Evolutionary conservation across 768 basidiomycete genomes (phyloP), one percentile per base, ranked within the genome.

Genomic region (Dacryopinax primogenitus): DNA sequence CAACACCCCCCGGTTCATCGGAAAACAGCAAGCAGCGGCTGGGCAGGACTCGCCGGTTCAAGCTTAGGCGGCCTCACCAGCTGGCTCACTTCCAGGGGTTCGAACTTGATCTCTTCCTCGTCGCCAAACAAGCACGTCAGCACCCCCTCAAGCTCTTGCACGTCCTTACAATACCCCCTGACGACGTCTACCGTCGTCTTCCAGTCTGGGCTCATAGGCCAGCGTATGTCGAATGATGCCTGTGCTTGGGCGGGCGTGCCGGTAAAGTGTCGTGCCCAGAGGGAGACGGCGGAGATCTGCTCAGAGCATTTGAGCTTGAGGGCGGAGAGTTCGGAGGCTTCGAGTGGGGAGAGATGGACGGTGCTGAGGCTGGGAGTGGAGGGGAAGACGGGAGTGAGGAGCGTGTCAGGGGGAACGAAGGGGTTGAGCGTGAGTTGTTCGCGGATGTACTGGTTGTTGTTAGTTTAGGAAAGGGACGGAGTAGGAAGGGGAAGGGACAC

Each of bases 311-410:
- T 45, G 18, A 45, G 39, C 13, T 70, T 66, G 13, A 72, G 65
- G 3, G 69, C 67, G 39, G 68, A 69, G 66, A 70, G 71, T 30
- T 70, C 64, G 2, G 64, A 63, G 62, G 66, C 67, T 0, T 58
- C 51, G 13, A 30, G 6, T 3, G 51, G 51, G 23, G 26, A 9
- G 51, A 58, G 51, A 30, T 58, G 51, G 51, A 68, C 18, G 11
- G 70, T 70, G 66, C 69, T 71, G 70, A 70, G 66, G 63, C 36
- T 70, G 70, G 32, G 70, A 67, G 51, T 12, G 23, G 45, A 23
- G 45, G 51, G 51, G 51, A 58, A 58, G n/a, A 64, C 28, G 65
- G 71, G 63, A 21, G 70, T 62, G n/a, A 58, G 64, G 2, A 65
- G 66, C 4, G 33, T 41, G 1, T 39, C 12, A 36, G 35, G 28